A percentile compares a stretch with the other conserved stretches of the same genome.
These are phyloP conservation scores for Collybiopsis confluens DNA, from an alignment of 768 basidiomycete genomes.

Conservation along the genomic window DNA sequence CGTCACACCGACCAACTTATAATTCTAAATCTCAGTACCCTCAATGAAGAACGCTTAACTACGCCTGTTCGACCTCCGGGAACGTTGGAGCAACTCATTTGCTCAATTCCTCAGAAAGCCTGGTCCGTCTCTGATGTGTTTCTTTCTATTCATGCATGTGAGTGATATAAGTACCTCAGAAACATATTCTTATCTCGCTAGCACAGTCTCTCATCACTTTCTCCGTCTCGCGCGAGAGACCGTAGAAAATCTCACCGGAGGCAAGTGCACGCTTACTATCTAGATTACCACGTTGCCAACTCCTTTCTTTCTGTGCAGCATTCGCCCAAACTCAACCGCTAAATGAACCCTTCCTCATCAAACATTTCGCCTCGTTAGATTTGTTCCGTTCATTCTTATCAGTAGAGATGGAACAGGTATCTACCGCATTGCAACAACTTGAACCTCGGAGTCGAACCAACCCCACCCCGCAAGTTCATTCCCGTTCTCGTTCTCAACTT, in stretches of 20 bases:
- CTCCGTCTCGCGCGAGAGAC: neutral
- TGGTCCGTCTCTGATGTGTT: neutral
- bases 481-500: too few relatives aligned
- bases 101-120: neutral
- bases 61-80: neutral
- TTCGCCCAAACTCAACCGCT: slow-evolving; percentile 2
- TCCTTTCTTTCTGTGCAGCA: neutral
- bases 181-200: neutral
- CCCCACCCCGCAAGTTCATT: too few relatives aligned
- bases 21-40: neutral
- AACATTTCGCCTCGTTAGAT: slow-evolving; percentile 2
- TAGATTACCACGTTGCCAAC: too few relatives aligned
- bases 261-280: neutral
- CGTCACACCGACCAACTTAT: neutral
- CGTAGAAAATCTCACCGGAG: slow-evolving; percentile 1
- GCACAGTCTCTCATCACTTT: neutral
- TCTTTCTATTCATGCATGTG: neutral
- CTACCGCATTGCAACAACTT: too few relatives aligned
- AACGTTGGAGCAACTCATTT: neutral
- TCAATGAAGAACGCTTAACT: neutral
- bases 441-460: neutral
- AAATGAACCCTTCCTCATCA: slow-evolving; percentile 3
- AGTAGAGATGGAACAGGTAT: neutral
- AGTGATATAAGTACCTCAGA: neutral
- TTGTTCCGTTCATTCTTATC: neutral